A percentile compares a stretch with the other conserved stretches of the same genome.
These are phyloP conservation scores for Planoprotostelium fungivorum DNA, from an alignment of 78 protist genomes.

Conservation along the genomic window DNA sequence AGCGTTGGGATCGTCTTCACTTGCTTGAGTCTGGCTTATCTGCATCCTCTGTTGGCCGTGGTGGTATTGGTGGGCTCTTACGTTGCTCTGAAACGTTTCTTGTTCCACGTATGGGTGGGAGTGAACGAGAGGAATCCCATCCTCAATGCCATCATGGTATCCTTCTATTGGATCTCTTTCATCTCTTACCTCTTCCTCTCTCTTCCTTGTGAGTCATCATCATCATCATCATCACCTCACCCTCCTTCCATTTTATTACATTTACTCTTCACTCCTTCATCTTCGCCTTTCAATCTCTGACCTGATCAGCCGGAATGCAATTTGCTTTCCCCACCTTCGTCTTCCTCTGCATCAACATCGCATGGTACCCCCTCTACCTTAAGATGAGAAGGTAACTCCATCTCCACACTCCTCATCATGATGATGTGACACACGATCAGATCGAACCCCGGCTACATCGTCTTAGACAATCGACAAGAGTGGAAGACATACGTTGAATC, in stretches of 20 bases:
- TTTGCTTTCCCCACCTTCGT: background rate
- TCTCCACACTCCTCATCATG: background rate
- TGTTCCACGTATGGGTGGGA: background rate
- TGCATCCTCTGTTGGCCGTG: background rate
- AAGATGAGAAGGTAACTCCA: background rate
- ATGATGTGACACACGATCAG: too few species aligned
- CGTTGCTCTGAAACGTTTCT: background rate
- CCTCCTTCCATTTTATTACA: too few species aligned
- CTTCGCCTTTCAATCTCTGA: too few species aligned
- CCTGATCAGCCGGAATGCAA: too few species aligned
- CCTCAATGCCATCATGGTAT: background rate
- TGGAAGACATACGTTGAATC: background rate
- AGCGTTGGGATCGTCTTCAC: background rate
- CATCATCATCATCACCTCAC: too few species aligned
- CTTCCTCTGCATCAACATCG: background rate
- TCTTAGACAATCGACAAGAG: background rate
- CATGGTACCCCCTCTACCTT: background rate
- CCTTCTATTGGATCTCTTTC: background rate
- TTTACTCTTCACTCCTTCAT: too few species aligned
- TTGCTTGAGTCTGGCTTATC: background rate
- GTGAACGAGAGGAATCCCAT: background rate
- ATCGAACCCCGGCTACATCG: background rate
- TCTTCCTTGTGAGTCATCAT: background rate
- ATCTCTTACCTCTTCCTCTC: background rate
- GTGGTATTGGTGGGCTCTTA: background rate